phyloP scores from a whole-genome alignment of 2,329 filamentous ascomycete species.

The Fusarium protoensiforme region DNA sequence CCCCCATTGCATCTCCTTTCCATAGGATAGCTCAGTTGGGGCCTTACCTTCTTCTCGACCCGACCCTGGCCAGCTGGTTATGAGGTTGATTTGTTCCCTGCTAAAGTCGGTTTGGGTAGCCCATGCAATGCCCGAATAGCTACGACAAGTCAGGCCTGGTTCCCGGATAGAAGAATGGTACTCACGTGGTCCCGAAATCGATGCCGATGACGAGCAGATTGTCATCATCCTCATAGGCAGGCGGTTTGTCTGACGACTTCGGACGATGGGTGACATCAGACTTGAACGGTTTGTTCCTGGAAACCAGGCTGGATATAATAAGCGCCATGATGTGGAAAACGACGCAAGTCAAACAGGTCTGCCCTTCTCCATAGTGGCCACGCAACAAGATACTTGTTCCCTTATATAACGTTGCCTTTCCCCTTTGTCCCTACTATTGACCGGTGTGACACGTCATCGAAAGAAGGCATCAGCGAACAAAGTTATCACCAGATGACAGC shows the following conservation, averaged over 20 bases:
- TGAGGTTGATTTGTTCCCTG: constrained; percentile 13
- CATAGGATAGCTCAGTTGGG: constrained; percentile 14
- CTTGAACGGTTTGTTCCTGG: background rate
- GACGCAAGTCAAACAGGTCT: background rate
- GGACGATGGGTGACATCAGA: background rate
- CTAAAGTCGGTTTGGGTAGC: constrained; percentile 14
- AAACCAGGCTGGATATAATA: background rate
- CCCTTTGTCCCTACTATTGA: too few relatives aligned
- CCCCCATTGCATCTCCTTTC: constrained; percentile 11
- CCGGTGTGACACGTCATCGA: background rate
- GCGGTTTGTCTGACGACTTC: background rate
- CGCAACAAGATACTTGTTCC: background rate
- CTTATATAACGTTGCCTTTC: background rate
- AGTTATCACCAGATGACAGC: background rate
- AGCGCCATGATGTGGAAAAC: background rate
- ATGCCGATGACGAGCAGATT: background rate
- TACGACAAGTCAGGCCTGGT: background rate
- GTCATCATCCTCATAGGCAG: background rate
- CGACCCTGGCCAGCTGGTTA: constrained; percentile 12
- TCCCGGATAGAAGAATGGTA: background rate
- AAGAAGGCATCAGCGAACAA: background rate
- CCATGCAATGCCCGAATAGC: constrained; percentile 15
- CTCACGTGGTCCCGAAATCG: background rate
- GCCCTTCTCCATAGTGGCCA: background rate
- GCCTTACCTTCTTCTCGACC: constrained; percentile 18